Base-by-base conservation (phyloP, 495 filamentous ascomycete species). In the Aeminium ludgeri region DNA sequence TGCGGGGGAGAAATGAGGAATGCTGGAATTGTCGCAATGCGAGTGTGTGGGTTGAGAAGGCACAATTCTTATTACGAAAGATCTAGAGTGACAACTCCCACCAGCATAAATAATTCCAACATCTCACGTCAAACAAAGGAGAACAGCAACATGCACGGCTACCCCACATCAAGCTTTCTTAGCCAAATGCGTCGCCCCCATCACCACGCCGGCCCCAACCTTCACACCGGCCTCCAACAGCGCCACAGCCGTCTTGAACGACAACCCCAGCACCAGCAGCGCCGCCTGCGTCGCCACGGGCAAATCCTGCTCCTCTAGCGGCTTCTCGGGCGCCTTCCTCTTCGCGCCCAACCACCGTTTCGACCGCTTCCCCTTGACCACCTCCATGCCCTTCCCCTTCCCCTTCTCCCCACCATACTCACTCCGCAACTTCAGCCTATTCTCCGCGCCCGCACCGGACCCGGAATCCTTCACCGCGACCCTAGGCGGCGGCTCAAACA, bases 401-500 rank as follows among this genome's bases (percentile, higher is more conserved):
- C 32, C 41, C 18, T 30, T 43, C 23, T 8, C 4, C 8, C 23
- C 23, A 8, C 4, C 4, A 25, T 25, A 25, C 23, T 25, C 23
- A 25, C 23, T 25, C 23, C 23, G 23, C 23, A 25, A 25, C 23
- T 25, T 25, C 23, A 25, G 8, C 23, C 23, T 42, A 5, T 42
- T 29, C 27, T 25, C 31, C 30, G 12, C 12, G n/a, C n/a, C n/a
- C n/a, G n/a, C n/a, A n/a, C n/a, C n/a, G n/a, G n/a, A n/a, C n/a
- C n/a, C n/a, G 7, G 36, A n/a, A 4, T 3, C 3, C 10, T 20
- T 20, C 15, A 40, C 20, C 10, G 44, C 10, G 15, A 23, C 12
- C 19, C 34, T 46, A 1, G 48, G 48, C 6, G 48, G 48, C 1
- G 48, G 43, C 6, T 34, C 48, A 27, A 51, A 51, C 4, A 39